Percentiles rank a stretch among this genome's conserved stretches.
Evolutionary conservation across 306 rosid genomes (phyloP).

Genomic region (Ceratonia siliqua): DNA sequence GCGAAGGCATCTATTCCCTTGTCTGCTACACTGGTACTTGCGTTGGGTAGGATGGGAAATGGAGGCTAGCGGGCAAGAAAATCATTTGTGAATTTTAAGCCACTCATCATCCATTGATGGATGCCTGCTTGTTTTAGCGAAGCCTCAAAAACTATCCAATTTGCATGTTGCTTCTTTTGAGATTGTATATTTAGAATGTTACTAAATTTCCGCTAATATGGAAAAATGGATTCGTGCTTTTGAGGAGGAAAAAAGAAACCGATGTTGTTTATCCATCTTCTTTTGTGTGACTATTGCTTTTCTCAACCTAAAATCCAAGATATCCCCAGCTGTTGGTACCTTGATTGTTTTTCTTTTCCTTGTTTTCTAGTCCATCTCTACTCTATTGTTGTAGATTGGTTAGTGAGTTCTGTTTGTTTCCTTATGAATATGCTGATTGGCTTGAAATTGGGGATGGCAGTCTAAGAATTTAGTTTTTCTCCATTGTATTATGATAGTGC

Average conservation of each 20-base stretch:
- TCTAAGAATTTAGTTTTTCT: not conserved
- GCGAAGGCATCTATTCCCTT: not conserved
- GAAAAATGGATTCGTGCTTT: not conserved
- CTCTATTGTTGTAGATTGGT: not conserved
- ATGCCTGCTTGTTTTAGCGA: not conserved
- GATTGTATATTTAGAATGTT: not conserved
- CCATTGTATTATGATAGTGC: not conserved
- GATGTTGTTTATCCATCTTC: not conserved
- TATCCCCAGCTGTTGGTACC: not conserved
- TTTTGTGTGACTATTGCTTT: not conserved
- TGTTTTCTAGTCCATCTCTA: not conserved
- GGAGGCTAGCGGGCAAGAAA: not conserved
- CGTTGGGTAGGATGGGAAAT: not conserved
- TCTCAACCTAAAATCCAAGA: not conserved
- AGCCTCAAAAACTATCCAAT: not conserved
- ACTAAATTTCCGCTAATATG: not conserved
- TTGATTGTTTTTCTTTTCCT: not conserved
- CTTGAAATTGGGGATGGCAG: conserved; percentile 16
- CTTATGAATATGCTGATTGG: not conserved
- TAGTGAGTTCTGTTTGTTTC: not conserved
- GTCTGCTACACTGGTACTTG: not conserved
- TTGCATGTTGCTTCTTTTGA: not conserved
- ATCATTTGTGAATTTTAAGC: not conserved
- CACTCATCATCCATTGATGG: not conserved
- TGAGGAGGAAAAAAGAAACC: not conserved